Base-by-base conservation (phyloP, 352 stramenopile genomes). In the Blastocystis sp. region DNA sequence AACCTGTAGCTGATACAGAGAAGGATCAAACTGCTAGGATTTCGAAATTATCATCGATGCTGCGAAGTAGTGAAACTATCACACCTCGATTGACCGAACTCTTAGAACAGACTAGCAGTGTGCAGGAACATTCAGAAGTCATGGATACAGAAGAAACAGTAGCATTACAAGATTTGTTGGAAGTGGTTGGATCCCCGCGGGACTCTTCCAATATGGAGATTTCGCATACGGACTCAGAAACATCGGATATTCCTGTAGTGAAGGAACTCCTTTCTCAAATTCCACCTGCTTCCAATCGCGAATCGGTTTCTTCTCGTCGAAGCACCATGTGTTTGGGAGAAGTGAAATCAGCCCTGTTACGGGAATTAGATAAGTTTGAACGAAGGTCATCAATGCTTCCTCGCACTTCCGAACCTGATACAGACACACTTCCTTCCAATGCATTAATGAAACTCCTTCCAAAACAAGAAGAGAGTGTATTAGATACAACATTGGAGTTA, bases 131-230 rank as follows among this genome's bases (percentile, higher is more conserved):
- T 40, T 35, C n/a, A 33, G 44, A 81, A 24, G 24, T 19, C 22
- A 81, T 81, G 44, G 70, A 81, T 40, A 51, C 70, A 3, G 70
- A 81, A 27, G 70, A 81, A 40, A 81, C 70, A 5, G 70, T 62
- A 3, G 37, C 44, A 42, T 54, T 81, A 27, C 70, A 81, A 51
- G 70, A 33, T 3, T 40, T 81, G 7, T 51, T 81, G 6, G 35
- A 81, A 37, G 13, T 33, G 15, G 51, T 44, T 19, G 35, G 62
- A 30, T 17, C 24, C 11, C 22, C 70, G 11, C 42, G 27, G 19
- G 70, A 81, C 7, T 59, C 70, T 33, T 81, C 70, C 9, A 78
- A 78, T 30, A 81, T 81, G 70, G 42, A 60, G 22, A 81, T 81
- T 27, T 81, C 70, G n/a, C 37, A n/a, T 40, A n/a, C 3, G 7